Evolutionary conservation across 768 basidiomycete species (phyloP).

Genomic region (Suillus ampliporus): DNA sequence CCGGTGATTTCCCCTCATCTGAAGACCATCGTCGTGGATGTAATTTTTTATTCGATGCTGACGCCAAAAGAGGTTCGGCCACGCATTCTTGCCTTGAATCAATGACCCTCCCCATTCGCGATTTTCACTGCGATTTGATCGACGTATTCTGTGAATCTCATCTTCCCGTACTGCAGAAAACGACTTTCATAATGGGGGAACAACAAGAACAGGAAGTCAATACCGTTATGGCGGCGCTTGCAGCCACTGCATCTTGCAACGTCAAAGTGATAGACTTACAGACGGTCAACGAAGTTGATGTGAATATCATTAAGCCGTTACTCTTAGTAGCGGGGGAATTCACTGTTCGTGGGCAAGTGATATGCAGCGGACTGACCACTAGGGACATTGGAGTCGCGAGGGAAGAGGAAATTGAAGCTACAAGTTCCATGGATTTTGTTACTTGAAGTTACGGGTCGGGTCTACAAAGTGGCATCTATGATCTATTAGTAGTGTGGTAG

Average conservation of each 20-base stretch:
- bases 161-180: not conserved
- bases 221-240: not conserved
- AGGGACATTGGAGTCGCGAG: no score
- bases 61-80: not conserved
- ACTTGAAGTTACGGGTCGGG: no score
- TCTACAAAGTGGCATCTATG: no score
- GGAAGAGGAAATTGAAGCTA: conserved; percentile 10
- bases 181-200: not conserved
- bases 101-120: not conserved
- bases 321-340: no score
- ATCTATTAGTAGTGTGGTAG: no score
- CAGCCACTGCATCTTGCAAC: not conserved
- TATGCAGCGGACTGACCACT: no score
- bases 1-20: not conserved
- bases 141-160: not conserved
- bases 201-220: not conserved
- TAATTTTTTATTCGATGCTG: not conserved
- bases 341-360: no score
- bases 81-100: not conserved
- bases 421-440: no score
- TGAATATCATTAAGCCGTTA: no score
- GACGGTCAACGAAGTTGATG: no score
- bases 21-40: not conserved
- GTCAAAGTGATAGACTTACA: not conserved
- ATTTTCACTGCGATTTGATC: no score